Conservation (phyloP, 306 rosid genomes). For the Amphicarpaea edgeworthii region DNA sequence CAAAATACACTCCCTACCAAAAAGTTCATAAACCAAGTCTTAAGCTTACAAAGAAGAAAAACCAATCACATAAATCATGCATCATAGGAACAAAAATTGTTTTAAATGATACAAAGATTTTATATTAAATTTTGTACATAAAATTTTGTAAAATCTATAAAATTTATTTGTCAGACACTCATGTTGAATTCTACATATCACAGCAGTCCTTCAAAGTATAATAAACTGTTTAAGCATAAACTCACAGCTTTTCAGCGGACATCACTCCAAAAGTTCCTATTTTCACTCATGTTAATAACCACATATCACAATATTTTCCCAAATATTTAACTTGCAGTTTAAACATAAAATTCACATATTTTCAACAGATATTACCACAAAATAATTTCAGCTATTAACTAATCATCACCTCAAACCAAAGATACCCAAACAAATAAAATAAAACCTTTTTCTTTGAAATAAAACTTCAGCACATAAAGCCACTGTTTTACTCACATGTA, state of each 20-base stretch:
- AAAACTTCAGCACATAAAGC: no score
- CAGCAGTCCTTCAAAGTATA: background rate
- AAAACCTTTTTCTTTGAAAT: background rate
- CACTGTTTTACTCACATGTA: no score
- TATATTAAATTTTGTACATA: background rate
- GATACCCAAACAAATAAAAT: background rate
- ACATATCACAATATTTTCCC: background rate
- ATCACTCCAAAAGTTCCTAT: background rate
- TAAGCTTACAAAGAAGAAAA: background rate
- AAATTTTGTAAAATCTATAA: background rate
- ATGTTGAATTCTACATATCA: background rate
- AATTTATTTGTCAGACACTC: background rate
- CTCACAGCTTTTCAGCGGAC: background rate
- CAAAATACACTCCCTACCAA: background rate
- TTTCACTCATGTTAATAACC: background rate
- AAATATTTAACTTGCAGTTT: background rate
- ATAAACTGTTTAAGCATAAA: background rate
- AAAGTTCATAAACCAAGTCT: background rate
- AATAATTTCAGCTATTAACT: background rate
- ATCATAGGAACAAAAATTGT: background rate
- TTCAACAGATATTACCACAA: background rate
- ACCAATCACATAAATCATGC: background rate
- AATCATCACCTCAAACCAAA: background rate
- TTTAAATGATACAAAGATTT: background rate
- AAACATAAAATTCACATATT: background rate